phyloP scores from a whole-genome alignment of 2,329 filamentous ascomycete species.

The Arthrinium puccinioides region DNA sequence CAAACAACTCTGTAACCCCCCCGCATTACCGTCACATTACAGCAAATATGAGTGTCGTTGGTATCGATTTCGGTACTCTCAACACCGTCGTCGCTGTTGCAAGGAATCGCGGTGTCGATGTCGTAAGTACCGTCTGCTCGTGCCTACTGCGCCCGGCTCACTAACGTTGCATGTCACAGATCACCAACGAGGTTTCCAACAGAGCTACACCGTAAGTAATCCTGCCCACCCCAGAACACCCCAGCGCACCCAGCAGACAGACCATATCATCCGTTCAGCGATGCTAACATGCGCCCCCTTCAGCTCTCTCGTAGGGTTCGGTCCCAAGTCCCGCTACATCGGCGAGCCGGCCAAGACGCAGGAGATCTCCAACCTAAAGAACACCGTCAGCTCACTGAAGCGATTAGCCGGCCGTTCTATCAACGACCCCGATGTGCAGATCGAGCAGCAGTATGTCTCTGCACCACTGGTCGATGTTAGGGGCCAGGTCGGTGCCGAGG shows the following conservation, averaged over 20 bases:
- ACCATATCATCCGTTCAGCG: no score
- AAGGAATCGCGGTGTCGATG: conserved; percentile 97
- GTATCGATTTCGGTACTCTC: conserved; percentile 91
- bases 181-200: conserved; percentile 99
- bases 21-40: conserved; percentile 5
- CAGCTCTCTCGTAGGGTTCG: conserved; percentile 91
- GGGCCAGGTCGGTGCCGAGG: conserved; percentile 91
- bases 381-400: conserved; percentile 90
- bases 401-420: conserved; percentile 82
- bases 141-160: conserved; percentile 1
- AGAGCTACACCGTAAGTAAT: conserved; percentile 86
- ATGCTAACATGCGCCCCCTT: conserved; percentile 14
- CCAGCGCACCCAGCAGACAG: no score
- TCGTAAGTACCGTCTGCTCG: conserved; percentile 58
- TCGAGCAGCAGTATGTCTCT: conserved; percentile 88
- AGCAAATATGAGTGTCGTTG: conserved; percentile 28
- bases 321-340: conserved; percentile 86
- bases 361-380: conserved; percentile 99
- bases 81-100: conserved; percentile 98
- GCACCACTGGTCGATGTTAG: conserved; percentile 81
- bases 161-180: conserved; percentile 43
- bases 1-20: no score
- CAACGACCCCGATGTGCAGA: conserved; percentile 84
- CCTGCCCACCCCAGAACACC: conserved; percentile 1
- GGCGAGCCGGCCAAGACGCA: conserved; percentile 96